phyloP scores from a whole-genome alignment of 306 rosid genomes.

The Citrullus amarus region DNA sequence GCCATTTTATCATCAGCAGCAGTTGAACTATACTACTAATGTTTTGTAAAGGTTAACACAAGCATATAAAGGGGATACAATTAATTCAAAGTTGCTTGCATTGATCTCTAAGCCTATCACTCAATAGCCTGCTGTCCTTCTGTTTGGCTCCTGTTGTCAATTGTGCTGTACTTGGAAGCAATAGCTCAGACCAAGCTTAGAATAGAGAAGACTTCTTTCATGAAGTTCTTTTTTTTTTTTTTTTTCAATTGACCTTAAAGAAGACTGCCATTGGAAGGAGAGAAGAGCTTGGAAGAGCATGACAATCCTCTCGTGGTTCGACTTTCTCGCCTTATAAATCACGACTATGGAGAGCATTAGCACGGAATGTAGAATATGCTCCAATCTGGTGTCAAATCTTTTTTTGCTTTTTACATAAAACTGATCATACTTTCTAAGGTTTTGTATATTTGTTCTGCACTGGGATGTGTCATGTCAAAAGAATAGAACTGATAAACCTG shows the following conservation, averaged over 20 bases:
- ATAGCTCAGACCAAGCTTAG: background rate
- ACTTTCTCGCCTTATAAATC: background rate
- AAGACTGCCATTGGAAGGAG: background rate
- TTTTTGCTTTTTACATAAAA: conserved; percentile 6
- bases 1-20: background rate
- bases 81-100: background rate
- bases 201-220: background rate
- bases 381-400: background rate
- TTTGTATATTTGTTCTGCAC: conserved; percentile 33
- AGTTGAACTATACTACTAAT: background rate
- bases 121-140: background rate
- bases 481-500: conserved; percentile 54
- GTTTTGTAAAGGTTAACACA: background rate
- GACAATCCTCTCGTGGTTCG: background rate
- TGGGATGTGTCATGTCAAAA: conserved; percentile 45
- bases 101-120: background rate
- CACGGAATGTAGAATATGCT: background rate
- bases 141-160: background rate
- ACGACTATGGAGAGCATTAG: background rate
- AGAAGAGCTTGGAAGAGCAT: background rate
- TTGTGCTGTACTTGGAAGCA: background rate
- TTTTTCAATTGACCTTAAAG: background rate
- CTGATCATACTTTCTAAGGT: conserved; percentile 36
- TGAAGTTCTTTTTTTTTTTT: background rate
- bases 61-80: background rate